Base-by-base conservation (phyloP, 2,329 filamentous ascomycete species). In the Westerdykella ornata region DNA sequence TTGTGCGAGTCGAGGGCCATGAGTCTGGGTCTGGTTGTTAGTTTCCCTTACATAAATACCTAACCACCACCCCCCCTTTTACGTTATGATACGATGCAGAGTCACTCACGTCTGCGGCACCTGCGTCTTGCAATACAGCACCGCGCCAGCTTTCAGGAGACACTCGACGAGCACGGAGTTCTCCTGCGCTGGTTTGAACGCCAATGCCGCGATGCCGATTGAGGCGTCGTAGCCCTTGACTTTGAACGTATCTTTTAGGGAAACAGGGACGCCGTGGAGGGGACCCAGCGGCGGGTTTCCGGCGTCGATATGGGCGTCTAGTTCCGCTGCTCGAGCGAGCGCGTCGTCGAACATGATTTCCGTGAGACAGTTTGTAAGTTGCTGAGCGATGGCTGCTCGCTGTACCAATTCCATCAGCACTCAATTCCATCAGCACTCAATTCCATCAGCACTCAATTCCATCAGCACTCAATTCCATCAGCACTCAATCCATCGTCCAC, bases 121-220 rank as follows among this genome's bases (percentile, higher is more conserved):
- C 44, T 77, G 77, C 3, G 75, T 78, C 56, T 78, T 76, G 55
- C 65, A 70, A 47, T 73, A 72, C 1, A 73, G 46, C 1, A 77
- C 68, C 1, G 74, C 73, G 4, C 73, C 73, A 4, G 67, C 61
- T 12, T 54, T 52, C 2, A 73, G 58, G 11, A 77, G 53, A 17
- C 71, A 49, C 11, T 68, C 60, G 0, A 73, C 71, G 6, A 76
- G 54, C 0, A 66, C 50, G 1, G 69, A 63, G 41, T 67, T 64
- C 5, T 58, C 53, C 1, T 46, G 53, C 5, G 63, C 57, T 3
- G 70, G 68, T 16, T 68, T 63, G 61, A 72, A 72, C 42, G 62
- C 66, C 3, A 72, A 54, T 1, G 58, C 56, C 4, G 67, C 68
- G 3, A 71, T 50, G 4, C 71, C 71, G 17, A 72, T 62, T 1